phyloP scores from a whole-genome alignment of 1,284 basidiomycete species.

The Melanopsichium pennsylvanicum region DNA sequence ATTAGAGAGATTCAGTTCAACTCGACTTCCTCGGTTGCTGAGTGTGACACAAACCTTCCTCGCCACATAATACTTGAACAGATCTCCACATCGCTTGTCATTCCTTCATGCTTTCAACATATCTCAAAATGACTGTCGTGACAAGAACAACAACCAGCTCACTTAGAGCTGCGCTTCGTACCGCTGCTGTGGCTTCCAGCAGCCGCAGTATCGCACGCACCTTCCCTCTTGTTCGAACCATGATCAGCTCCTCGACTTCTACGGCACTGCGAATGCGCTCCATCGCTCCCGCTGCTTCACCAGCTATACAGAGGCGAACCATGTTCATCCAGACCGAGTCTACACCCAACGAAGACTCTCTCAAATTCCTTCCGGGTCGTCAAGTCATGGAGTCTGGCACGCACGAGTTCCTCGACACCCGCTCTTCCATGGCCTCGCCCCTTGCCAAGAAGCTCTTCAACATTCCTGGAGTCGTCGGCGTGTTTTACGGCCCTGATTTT shows the following conservation, averaged over 20 bases:
- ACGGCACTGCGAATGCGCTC: not conserved
- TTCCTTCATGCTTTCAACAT: not conserved
- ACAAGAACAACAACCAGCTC: constrained; percentile 13
- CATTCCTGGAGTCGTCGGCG: constrained; percentile 83
- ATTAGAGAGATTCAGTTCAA: constrained; percentile 8
- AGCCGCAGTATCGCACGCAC: constrained; percentile 6
- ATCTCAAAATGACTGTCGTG: constrained; percentile 14
- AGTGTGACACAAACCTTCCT: constrained; percentile 4
- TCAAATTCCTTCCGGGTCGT: constrained; percentile 96
- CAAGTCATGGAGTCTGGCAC: constrained; percentile 82
- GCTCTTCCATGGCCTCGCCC: constrained; percentile 73
- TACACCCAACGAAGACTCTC: constrained; percentile 94
- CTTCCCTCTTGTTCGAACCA: constrained; percentile 7
- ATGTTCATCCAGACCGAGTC: constrained; percentile 75
- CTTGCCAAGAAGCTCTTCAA: constrained; percentile 92
- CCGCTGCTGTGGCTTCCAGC: constrained; percentile 1
- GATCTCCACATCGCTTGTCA: too few relatives aligned
- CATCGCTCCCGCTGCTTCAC: not conserved
- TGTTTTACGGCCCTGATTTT: constrained; percentile 98
- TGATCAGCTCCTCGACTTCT: constrained; percentile 12
- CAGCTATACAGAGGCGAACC: constrained; percentile 33
- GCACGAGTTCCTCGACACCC: constrained; percentile 88
- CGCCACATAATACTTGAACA: constrained; percentile 25
- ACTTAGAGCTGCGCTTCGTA: constrained; percentile 15
- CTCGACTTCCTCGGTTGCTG: constrained; percentile 1